Percentiles rank a stretch among this genome's conserved stretches.
These are phyloP conservation scores for Clonostachys chloroleuca DNA, from an alignment of 2,329 filamentous ascomycete species.

Conservation along the genomic window DNA sequence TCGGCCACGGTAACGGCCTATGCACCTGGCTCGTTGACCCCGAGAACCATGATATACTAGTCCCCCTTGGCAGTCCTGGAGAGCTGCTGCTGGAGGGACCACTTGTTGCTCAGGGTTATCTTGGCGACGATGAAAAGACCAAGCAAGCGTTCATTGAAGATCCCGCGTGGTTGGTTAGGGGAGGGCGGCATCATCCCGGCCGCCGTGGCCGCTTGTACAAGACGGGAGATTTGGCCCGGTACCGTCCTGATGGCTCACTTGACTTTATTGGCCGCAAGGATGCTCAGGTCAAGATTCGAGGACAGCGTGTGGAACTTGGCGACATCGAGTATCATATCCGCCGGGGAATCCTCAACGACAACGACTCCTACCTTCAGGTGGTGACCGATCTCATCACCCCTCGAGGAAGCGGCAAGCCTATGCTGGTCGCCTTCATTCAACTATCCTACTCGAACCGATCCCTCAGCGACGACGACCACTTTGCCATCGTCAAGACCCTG, in stretches of 20 bases:
- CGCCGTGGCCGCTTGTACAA: slow-evolving; percentile 68
- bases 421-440: slow-evolving; percentile 62
- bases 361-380: slow-evolving; percentile 56
- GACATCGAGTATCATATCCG: slow-evolving; percentile 27
- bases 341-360: slow-evolving; percentile 55
- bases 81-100: slow-evolving; percentile 85
- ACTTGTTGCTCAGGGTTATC: slow-evolving; percentile 66
- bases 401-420: background rate
- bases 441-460: slow-evolving; percentile 32
- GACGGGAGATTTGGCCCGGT: slow-evolving; percentile 75
- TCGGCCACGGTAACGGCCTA: slow-evolving; percentile 5
- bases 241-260: slow-evolving; percentile 73
- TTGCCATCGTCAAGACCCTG: slow-evolving; percentile 47
- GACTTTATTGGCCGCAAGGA: slow-evolving; percentile 61
- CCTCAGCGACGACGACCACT: background rate
- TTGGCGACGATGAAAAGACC: slow-evolving; percentile 46
- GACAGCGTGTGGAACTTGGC: slow-evolving; percentile 46
- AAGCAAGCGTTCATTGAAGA: slow-evolving; percentile 52
- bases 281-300: slow-evolving; percentile 52
- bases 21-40: slow-evolving; percentile 32
- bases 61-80: slow-evolving; percentile 59
- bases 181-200: slow-evolving; percentile 9
- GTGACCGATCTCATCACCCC: background rate
- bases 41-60: slow-evolving; percentile 10
- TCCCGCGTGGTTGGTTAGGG: slow-evolving; percentile 33